These are phyloP conservation scores for Hypoxylon intermedium DNA, from an alignment of 495 filamentous ascomycete genomes.

Conservation along the genomic window DNA sequence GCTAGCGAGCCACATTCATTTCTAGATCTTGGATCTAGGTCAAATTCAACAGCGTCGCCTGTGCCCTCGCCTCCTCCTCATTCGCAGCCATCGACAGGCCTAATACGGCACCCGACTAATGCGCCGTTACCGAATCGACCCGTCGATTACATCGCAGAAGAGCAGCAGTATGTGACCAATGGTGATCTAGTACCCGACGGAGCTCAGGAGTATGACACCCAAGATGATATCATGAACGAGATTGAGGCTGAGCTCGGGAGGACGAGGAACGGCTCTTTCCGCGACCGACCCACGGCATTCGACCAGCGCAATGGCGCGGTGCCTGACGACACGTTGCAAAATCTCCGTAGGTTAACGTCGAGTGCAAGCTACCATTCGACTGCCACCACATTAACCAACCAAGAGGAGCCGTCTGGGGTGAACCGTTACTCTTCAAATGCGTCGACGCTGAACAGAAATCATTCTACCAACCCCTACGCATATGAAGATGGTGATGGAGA, in stretches of 20 bases:
- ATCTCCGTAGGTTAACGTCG: conserved; percentile 49
- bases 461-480: conserved; percentile 40
- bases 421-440: conserved; percentile 57
- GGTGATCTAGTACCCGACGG: conserved; percentile 21
- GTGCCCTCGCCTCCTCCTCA: conserved; percentile 49
- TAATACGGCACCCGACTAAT: conserved; percentile 62
- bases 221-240: conserved; percentile 61
- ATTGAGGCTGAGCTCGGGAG: conserved; percentile 59
- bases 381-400: conserved; percentile 52
- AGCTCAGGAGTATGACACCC: conserved; percentile 48
- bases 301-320: conserved; percentile 50
- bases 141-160: conserved; percentile 51
- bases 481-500: conserved; percentile 56
- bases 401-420: conserved; percentile 42
- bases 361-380: conserved; percentile 55
- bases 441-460: conserved; percentile 55
- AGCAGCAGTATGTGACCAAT: conserved; percentile 47
- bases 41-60: conserved; percentile 53
- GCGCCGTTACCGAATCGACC: conserved; percentile 62
- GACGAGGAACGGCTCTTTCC: conserved; percentile 30
- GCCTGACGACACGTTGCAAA: conserved; percentile 51
- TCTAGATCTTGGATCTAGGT: conserved; percentile 48
- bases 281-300: conserved; percentile 34
- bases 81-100: conserved; percentile 40
- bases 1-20: conserved; percentile 52